Base-by-base conservation (phyloP, 305 asterid species). In the Striga hermonthica region DNA sequence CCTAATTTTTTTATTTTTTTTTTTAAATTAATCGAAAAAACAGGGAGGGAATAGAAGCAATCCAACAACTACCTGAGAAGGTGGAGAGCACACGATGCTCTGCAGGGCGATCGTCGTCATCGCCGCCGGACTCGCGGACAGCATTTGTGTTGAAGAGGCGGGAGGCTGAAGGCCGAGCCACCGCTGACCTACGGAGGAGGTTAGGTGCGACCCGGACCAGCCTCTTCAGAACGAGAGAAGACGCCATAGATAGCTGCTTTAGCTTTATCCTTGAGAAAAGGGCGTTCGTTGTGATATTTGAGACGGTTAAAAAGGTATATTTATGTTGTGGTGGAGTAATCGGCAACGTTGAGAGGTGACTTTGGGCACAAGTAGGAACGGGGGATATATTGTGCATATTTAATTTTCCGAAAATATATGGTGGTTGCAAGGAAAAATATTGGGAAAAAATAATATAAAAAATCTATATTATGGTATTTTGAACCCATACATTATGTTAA, bases 71-170 rank as follows among this genome's bases (percentile, higher is more conserved):
- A 82, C 88, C 85, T 62, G 78, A 40, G 61, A 80, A 80, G 0
- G 85, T 81, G 15, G 74, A 72, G 72, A 76, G 66, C 5, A 66
- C 60, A 60, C 85, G 76, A 41, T 76, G 73, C 11, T 72, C 78
- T 10, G 68, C 38, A 7, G 73, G 81, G 45, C 75, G 74, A 11
- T 73, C 82, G 15, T 66, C 62, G n/a, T 73, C 84, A 5, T 77
- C 87, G n/a, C 65, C 43, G 52, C 74, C 86, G 76, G 78, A 73
- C 64, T 78, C 73, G 22, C 80, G 75, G 4, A 75, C 63, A 43
- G 81, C 81, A 71, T 76, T 73, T 10, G 77, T 71, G 71, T 70
- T 78, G 74, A 80, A 75, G 38, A 71, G 65, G 38, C 78, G 78
- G n/a, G 59, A 35, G 7, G 61, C 9, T 9, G 64, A 41, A 1